phyloP scores from a whole-genome alignment of 768 basidiomycete genomes.

The Leccinum disarticulatum region DNA sequence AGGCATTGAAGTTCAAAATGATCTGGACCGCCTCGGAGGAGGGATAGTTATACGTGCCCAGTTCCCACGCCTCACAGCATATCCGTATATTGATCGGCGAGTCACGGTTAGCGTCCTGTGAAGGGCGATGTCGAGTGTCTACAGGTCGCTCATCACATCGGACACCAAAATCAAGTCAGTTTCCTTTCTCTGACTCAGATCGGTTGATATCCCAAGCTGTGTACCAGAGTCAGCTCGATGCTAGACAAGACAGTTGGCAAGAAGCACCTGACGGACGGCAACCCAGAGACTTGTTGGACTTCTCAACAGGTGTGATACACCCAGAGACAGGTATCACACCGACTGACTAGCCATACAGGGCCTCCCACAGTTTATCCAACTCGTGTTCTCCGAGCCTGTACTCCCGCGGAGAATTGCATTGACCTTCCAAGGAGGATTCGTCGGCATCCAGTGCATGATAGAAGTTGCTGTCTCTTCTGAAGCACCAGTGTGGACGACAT shows the following conservation, averaged over 20 bases:
- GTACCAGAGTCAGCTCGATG: constrained; percentile 71
- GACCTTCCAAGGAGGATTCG: constrained; percentile 88
- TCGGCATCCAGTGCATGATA: constrained; percentile 63
- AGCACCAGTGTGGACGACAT: constrained; percentile 46
- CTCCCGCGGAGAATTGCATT: constrained; percentile 54
- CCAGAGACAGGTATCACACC: background rate
- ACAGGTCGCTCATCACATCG: constrained; percentile 22
- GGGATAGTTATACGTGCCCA: background rate
- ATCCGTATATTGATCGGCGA: background rate
- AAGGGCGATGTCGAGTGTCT: constrained; percentile 21
- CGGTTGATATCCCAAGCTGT: constrained; percentile 7
- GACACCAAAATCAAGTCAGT: constrained; percentile 38
- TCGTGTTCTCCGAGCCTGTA: constrained; percentile 54
- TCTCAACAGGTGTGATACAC: constrained; percentile 61
- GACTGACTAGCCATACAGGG: constrained; percentile 47
- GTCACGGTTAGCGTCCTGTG: too few relatives aligned
- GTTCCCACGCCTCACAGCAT: background rate
- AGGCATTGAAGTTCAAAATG: background rate
- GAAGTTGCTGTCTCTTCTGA: constrained; percentile 35
- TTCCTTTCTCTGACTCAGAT: constrained; percentile 32
- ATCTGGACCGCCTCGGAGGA: background rate
- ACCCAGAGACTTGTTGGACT: constrained; percentile 82
- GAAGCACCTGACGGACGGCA: constrained; percentile 67
- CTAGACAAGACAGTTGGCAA: constrained; percentile 73
- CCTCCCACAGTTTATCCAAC: constrained; percentile 71